Conservation (phyloP, 1,139 yeast genomes). For the Taphrina sp. region DNA sequence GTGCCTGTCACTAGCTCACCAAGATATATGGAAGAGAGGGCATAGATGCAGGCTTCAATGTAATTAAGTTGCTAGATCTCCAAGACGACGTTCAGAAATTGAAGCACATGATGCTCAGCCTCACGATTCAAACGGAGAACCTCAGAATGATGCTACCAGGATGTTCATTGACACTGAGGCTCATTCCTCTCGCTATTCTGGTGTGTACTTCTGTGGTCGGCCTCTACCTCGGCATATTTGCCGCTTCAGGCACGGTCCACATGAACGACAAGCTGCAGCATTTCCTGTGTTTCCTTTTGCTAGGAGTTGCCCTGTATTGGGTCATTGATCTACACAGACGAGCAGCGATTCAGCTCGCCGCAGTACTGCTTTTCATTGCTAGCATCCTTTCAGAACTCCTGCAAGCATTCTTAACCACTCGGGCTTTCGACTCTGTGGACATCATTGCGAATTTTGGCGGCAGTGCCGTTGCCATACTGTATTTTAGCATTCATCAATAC, state of each 20-base stretch:
- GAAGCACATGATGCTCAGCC: too few relatives aligned
- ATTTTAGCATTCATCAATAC: conserved; percentile 40
- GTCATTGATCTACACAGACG: conserved; percentile 51
- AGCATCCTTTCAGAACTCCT: conserved; percentile 56
- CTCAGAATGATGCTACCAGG: too few relatives aligned
- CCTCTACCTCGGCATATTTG: conserved; percentile 10
- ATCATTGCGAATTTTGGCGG: conserved; percentile 47
- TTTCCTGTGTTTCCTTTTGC: conserved; percentile 51
- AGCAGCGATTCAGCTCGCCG: conserved; percentile 49
- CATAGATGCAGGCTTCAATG: too few relatives aligned
- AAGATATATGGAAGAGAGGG: too few relatives aligned
- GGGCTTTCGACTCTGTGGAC: conserved; percentile 46
- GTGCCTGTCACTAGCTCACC: too few relatives aligned
- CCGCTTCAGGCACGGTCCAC: conserved; percentile 35
- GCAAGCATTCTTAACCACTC: conserved; percentile 46
- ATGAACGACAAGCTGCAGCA: conserved; percentile 56
- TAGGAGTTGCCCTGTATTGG: conserved; percentile 56
- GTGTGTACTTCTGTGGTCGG: neutral
- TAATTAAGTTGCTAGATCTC: too few relatives aligned
- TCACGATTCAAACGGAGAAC: too few relatives aligned
- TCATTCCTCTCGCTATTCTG: conserved; percentile 1
- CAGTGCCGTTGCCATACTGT: conserved; percentile 42
- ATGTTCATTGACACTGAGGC: too few relatives aligned
- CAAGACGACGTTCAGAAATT: too few relatives aligned
- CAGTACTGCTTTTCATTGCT: conserved; percentile 49